Evolutionary conservation across 202 grass and related monocot species (phyloP).

Genomic region (Cymbopogon flexuosus): DNA sequence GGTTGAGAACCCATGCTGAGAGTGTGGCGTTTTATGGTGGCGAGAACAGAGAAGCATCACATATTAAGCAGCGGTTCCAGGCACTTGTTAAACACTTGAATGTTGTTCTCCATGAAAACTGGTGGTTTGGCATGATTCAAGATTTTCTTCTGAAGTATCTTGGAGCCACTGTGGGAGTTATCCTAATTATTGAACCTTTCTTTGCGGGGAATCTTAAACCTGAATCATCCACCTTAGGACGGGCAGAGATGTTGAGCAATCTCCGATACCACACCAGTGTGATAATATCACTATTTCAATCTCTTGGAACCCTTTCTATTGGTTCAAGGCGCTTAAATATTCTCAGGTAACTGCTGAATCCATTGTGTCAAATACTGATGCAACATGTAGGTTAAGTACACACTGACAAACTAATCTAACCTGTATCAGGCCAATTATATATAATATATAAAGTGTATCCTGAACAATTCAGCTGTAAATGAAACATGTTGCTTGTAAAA

Average conservation of each 20-base stretch:
- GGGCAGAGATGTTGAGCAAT: slow-evolving; percentile 99
- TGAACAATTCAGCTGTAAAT: neutral
- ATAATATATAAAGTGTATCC: neutral
- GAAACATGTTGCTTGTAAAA: slow-evolving; percentile 4
- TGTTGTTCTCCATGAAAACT: slow-evolving; percentile 91
- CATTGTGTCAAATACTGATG: slow-evolving; percentile 16
- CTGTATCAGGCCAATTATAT: neutral
- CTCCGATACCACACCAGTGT: slow-evolving; percentile 97
- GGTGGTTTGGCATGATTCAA: slow-evolving; percentile 99
- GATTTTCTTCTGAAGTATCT: slow-evolving; percentile 98
- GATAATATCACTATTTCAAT: slow-evolving; percentile 94
- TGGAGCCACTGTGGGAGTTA: slow-evolving; percentile 84
- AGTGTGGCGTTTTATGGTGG: slow-evolving; percentile 94
- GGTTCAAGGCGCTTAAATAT: slow-evolving; percentile 82
- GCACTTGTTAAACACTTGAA: slow-evolving; percentile 70
- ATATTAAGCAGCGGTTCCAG: slow-evolving; percentile 73
- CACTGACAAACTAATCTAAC: slow-evolving; percentile 15
- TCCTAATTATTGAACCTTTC: slow-evolving; percentile 95
- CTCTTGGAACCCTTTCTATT: slow-evolving; percentile 81
- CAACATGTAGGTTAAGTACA: neutral
- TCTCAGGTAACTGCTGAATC: slow-evolving; percentile 63
- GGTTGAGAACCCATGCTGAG: slow-evolving; percentile 92
- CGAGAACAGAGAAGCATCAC: slow-evolving; percentile 76
- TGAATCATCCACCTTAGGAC: slow-evolving; percentile 77
- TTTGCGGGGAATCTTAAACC: slow-evolving; percentile 86